These are phyloP conservation scores for Phaseolus coccineus DNA, from an alignment of 331 rosid genomes.

Conservation along the genomic window DNA sequence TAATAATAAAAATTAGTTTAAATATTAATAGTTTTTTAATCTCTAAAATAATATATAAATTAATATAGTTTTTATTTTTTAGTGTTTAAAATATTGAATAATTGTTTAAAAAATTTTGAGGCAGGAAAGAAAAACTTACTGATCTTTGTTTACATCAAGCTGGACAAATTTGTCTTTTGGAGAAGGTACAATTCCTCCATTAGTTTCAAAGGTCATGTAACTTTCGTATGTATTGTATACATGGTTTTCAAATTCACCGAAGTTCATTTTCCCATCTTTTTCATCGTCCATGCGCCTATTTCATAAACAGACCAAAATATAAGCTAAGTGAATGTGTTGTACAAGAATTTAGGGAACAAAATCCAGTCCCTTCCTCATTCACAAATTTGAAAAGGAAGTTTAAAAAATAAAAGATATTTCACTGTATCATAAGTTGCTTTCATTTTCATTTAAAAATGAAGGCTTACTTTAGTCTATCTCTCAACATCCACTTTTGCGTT, in stretches of 20 bases:
- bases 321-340: background rate
- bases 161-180: slow-evolving; percentile 58
- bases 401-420: too few relatives aligned
- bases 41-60: too few relatives aligned
- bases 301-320: background rate
- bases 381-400: too few relatives aligned
- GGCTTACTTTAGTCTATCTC: slow-evolving; percentile 67
- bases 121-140: slow-evolving; percentile 47
- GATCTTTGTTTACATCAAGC: slow-evolving; percentile 73
- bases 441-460: background rate
- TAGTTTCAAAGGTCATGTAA: slow-evolving; percentile 61
- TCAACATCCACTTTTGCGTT: slow-evolving; percentile 66
- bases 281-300: slow-evolving; percentile 67
- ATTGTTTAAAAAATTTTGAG: background rate
- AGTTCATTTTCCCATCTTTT: slow-evolving; percentile 65
- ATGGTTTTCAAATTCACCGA: slow-evolving; percentile 57
- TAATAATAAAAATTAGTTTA: too few relatives aligned
- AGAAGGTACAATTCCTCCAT: slow-evolving; percentile 43
- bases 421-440: background rate
- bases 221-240: slow-evolving; percentile 56
- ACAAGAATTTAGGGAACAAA: too few relatives aligned
- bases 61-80: too few relatives aligned
- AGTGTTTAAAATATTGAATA: background rate
- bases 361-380: too few relatives aligned
- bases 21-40: too few relatives aligned